Evolutionary conservation across 2,329 filamentous ascomycete species (phyloP).

Genomic region (Hypoxylon sp.): DNA sequence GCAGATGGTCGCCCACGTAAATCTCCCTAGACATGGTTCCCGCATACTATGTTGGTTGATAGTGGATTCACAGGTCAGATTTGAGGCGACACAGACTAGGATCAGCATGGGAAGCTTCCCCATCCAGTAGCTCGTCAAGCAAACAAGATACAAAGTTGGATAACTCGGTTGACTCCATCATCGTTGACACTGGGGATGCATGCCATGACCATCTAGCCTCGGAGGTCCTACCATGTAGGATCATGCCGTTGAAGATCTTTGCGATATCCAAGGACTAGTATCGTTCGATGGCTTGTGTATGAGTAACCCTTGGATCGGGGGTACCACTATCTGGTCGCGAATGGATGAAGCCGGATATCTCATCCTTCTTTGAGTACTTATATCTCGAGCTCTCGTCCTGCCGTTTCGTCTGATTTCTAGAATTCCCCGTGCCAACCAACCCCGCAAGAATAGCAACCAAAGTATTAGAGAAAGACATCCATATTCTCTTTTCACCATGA

Average conservation of each 20-base stretch:
- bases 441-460: constrained; percentile 30
- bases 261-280: constrained; percentile 32
- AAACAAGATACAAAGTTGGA: constrained; percentile 35
- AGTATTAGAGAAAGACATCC: constrained; percentile 37
- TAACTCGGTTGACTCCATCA: constrained; percentile 37
- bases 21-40: constrained; percentile 18
- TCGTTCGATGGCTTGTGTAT: constrained; percentile 38
- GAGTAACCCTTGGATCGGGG: constrained; percentile 21
- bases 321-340: constrained; percentile 16
- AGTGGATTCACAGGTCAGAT: constrained; percentile 34
- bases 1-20: constrained; percentile 15
- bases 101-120: constrained; percentile 40
- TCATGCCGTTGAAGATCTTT: constrained; percentile 36
- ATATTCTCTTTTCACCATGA: constrained; percentile 44
- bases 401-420: constrained; percentile 24
- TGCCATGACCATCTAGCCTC: constrained; percentile 35
- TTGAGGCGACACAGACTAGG: constrained; percentile 35
- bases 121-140: constrained; percentile 39
- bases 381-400: constrained; percentile 32
- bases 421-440: constrained; percentile 42
- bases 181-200: constrained; percentile 40
- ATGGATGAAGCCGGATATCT: constrained; percentile 23
- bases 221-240: constrained; percentile 40
- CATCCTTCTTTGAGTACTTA: constrained; percentile 33
- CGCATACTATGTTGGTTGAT: constrained; percentile 14